These are phyloP conservation scores for Lathyrus oleraceus DNA, from an alignment of 306 rosid genomes.

Conservation along the genomic window DNA sequence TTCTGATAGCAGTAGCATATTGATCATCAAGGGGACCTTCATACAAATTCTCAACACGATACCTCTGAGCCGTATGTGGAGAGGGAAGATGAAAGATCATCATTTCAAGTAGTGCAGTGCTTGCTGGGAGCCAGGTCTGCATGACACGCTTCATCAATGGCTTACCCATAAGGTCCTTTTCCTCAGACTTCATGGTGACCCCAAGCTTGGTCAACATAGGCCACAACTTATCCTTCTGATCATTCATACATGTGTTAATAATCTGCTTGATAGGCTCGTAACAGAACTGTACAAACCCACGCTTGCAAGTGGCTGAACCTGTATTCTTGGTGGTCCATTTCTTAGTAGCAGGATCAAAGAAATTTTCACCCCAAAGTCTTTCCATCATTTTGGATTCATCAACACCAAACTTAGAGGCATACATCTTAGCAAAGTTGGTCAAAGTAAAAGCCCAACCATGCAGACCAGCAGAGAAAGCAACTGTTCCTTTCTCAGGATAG, in stretches of 20 bases:
- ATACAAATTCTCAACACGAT: slow-evolving; percentile 90
- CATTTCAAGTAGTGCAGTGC: slow-evolving; percentile 77
- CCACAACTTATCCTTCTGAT: slow-evolving; percentile 95
- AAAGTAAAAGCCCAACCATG: slow-evolving; percentile 96
- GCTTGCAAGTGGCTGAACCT: slow-evolving; percentile 52
- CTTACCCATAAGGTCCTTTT: slow-evolving; percentile 79
- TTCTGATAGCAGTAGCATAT: slow-evolving; percentile 74
- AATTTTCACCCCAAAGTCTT: slow-evolving; percentile 67
- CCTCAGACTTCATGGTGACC: slow-evolving; percentile 71
- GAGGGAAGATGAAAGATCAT: slow-evolving; percentile 92
- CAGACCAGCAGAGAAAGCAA: slow-evolving; percentile 90
- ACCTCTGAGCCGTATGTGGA: slow-evolving; percentile 67
- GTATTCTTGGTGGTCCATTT: slow-evolving; percentile 61
- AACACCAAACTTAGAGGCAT: slow-evolving; percentile 88
- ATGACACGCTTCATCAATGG: slow-evolving; percentile 85
- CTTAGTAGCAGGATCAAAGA: slow-evolving; percentile 59
- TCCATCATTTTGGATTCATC: slow-evolving; percentile 74
- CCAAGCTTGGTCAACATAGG: slow-evolving; percentile 78
- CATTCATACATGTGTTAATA: slow-evolving; percentile 76
- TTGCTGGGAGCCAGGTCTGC: slow-evolving; percentile 96
- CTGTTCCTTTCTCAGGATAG: slow-evolving; percentile 90
- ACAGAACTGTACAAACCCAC: slow-evolving; percentile 86
- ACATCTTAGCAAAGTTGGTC: slow-evolving; percentile 85
- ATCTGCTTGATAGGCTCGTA: slow-evolving; percentile 91
- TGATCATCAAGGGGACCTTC: slow-evolving; percentile 93